These are phyloP conservation scores for Fusarium sp. DNA, from an alignment of 2,329 filamentous ascomycete genomes.

Conservation along the genomic window DNA sequence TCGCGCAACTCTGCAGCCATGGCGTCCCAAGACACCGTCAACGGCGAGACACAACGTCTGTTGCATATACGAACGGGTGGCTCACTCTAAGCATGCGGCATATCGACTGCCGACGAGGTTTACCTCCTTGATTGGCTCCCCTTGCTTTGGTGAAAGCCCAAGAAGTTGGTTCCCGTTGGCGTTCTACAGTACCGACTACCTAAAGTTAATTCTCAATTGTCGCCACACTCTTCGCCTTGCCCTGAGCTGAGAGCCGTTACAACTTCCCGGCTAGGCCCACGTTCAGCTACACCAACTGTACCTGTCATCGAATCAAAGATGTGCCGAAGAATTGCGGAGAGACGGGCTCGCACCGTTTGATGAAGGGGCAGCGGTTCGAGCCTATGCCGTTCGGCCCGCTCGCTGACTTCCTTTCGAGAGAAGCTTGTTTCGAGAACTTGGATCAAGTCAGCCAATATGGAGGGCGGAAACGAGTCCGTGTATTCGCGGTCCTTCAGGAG, in stretches of 20 bases:
- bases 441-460: background rate
- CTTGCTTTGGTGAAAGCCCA: background rate
- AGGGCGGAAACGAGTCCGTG: background rate
- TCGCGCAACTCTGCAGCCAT: background rate
- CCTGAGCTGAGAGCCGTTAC: background rate
- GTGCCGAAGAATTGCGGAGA: background rate
- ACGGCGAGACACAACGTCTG: background rate
- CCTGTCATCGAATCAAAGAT: background rate
- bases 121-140: background rate
- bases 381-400: slow-evolving; percentile 1
- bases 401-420: background rate
- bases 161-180: background rate
- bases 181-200: background rate
- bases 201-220: background rate
- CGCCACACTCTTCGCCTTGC: background rate
- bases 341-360: background rate
- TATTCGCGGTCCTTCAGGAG: background rate
- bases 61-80: slow-evolving; percentile 27
- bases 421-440: slow-evolving; percentile 5
- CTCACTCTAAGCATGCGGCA: background rate
- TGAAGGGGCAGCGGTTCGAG: background rate
- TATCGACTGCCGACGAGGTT: background rate
- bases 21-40: background rate
- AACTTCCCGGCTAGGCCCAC: background rate
- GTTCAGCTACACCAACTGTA: background rate